Evolutionary conservation across 106 monocot genomes (phyloP).

Genomic region (Posidonia australis): DNA sequence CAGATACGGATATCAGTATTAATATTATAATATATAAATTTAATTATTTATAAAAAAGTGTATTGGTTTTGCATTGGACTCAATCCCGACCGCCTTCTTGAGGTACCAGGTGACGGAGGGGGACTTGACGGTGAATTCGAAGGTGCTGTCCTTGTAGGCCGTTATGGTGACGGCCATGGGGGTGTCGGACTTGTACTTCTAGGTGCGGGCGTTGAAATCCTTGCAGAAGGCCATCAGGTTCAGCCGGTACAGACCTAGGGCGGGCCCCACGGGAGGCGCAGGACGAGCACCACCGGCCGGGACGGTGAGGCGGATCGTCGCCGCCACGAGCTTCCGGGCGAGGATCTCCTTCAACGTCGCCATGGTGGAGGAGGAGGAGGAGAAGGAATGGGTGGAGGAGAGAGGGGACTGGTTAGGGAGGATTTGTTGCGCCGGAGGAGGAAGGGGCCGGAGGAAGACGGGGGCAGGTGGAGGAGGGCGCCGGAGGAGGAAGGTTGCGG

Average conservation of each 20-base stretch:
- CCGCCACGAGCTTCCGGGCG: constrained; percentile 20
- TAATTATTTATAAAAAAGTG: too few species aligned
- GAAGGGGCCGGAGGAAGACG: too few species aligned
- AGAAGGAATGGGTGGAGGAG: too few species aligned
- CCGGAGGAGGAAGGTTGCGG: too few species aligned
- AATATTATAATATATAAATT: too few species aligned
- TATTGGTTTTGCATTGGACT: too few species aligned
- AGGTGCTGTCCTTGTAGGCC: constrained; percentile 30
- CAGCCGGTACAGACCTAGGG: constrained; percentile 29
- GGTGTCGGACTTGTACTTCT: constrained; percentile 34
- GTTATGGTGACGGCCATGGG: constrained; percentile 27
- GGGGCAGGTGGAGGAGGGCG: too few species aligned
- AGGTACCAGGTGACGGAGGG: constrained; percentile 27
- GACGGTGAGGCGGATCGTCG: constrained; percentile 26
- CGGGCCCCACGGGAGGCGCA: constrained; percentile 27
- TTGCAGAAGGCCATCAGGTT: constrained; percentile 37
- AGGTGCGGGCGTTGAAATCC: constrained; percentile 34
- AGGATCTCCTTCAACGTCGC: constrained; percentile 31
- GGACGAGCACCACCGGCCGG: constrained; percentile 28
- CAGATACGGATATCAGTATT: too few species aligned
- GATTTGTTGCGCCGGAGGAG: too few species aligned
- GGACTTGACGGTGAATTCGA: constrained; percentile 27
- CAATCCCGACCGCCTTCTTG: constrained; percentile 22
- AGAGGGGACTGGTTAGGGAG: too few species aligned
- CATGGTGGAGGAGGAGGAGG: constrained; percentile 2